phyloP scores from a whole-genome alignment of 805 yeast genomes.

The Wickerhamomyces tratensis region DNA sequence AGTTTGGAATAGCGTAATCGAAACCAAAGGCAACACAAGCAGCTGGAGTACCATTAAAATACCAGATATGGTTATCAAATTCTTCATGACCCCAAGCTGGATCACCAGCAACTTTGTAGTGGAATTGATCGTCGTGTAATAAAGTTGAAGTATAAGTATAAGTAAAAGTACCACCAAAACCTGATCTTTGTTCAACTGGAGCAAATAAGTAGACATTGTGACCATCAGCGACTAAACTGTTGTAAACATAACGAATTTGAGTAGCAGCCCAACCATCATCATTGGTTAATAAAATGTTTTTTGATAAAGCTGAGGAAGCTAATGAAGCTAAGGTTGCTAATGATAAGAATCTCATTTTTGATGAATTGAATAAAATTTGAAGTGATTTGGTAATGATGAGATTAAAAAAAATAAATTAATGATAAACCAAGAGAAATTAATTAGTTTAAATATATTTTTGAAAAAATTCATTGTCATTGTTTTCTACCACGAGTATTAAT shows the following conservation, averaged over 20 bases:
- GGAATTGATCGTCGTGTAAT: constrained; percentile 36
- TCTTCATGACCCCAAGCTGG: constrained; percentile 49
- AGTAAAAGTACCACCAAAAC: constrained; percentile 45
- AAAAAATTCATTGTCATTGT: too few relatives aligned
- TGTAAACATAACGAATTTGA: constrained; percentile 46
- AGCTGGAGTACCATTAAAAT: constrained; percentile 48
- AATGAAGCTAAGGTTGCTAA: constrained; percentile 5
- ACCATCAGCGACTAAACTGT: constrained; percentile 36
- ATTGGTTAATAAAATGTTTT: constrained; percentile 39
- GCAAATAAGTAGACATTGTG: constrained; percentile 41
- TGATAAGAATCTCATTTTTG: background rate
- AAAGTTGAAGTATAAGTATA: constrained; percentile 30
- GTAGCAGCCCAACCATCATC: constrained; percentile 52
- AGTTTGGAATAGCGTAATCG: constrained; percentile 35
- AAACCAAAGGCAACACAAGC: constrained; percentile 39
- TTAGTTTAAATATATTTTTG: too few relatives aligned
- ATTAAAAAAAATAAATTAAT: too few relatives aligned
- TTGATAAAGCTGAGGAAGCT: constrained; percentile 15
- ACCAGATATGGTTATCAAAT: constrained; percentile 35
- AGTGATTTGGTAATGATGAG: too few relatives aligned
- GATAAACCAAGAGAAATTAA: too few relatives aligned
- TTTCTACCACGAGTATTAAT: too few relatives aligned
- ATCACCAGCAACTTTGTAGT: constrained; percentile 35
- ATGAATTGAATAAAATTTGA: background rate
- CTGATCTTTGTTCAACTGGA: constrained; percentile 41